Evolutionary conservation across 2,329 filamentous ascomycete genomes (phyloP).

Genomic region (Pseudogymnoascus sp.): DNA sequence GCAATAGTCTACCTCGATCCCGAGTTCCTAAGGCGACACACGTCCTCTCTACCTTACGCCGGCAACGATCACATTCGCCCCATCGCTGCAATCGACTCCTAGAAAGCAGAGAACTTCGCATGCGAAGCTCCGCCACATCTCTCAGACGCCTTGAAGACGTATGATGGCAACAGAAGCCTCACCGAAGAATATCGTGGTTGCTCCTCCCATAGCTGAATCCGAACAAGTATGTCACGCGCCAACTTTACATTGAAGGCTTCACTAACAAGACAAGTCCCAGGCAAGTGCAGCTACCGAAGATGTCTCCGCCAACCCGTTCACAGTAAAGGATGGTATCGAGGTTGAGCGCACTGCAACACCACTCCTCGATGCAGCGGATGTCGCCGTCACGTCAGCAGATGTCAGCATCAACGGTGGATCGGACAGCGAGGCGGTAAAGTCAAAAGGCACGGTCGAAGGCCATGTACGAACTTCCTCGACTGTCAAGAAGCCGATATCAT

Average conservation of each 20-base stretch:
- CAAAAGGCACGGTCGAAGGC: slow-evolving; percentile 48
- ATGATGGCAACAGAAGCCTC: slow-evolving; percentile 61
- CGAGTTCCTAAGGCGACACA: slow-evolving; percentile 7
- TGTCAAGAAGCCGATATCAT: slow-evolving; percentile 68
- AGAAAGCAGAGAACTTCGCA: slow-evolving; percentile 22
- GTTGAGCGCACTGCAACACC: slow-evolving; percentile 45
- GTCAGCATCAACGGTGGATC: slow-evolving; percentile 68
- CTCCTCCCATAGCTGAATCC: slow-evolving; percentile 13
- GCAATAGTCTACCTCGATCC: neutral
- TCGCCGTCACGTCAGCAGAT: slow-evolving; percentile 55
- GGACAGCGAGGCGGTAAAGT: slow-evolving; percentile 65
- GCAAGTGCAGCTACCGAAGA: slow-evolving; percentile 36
- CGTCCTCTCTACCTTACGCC: slow-evolving; percentile 5
- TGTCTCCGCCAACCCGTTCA: slow-evolving; percentile 33
- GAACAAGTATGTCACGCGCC: slow-evolving; percentile 12
- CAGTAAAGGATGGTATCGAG: slow-evolving; percentile 43
- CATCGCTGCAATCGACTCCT: neutral
- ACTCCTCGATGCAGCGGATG: slow-evolving; percentile 50
- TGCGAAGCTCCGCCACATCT: slow-evolving; percentile 28
- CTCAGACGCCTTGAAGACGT: slow-evolving; percentile 39
- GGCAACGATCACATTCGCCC: neutral
- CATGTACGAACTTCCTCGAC: slow-evolving; percentile 53
- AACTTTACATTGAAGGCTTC: slow-evolving; percentile 2
- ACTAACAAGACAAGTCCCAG: neutral
- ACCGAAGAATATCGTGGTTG: slow-evolving; percentile 39